phyloP scores from a whole-genome alignment of 1,284 basidiomycete species.

The Sanguinoderma infundibulare region DNA sequence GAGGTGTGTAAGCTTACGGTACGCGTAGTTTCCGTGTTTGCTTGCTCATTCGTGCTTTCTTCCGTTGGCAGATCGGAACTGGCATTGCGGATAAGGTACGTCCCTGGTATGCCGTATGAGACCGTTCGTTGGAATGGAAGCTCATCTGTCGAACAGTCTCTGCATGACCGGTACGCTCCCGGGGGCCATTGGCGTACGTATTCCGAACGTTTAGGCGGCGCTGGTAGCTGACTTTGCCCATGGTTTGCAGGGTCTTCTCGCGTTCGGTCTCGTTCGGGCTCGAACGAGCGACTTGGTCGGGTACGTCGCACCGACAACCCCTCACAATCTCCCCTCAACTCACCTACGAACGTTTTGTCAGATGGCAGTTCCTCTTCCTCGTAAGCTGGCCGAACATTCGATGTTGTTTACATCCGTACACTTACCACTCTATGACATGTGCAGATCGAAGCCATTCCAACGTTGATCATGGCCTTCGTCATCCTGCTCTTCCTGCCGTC shows the following conservation, averaged over 20 bases:
- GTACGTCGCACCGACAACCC: constrained; percentile 34
- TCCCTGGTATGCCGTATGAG: neutral
- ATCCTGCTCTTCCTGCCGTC: constrained; percentile 52
- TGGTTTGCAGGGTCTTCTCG: constrained; percentile 47
- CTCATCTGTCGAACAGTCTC: constrained; percentile 36
- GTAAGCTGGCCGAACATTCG: constrained; percentile 33
- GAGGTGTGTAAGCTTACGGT: constrained; percentile 12
- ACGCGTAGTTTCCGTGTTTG: neutral
- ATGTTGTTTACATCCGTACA: neutral
- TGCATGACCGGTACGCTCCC: constrained; percentile 59
- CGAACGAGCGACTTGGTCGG: constrained; percentile 49
- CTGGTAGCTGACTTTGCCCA: neutral
- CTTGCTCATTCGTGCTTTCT: neutral
- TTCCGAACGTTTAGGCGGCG: neutral
- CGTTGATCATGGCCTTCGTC: constrained; percentile 49
- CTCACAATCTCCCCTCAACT: neutral
- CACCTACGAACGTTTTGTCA: constrained; percentile 18
- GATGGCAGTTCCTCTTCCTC: constrained; percentile 62
- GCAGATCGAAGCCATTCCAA: constrained; percentile 58
- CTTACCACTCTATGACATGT: neutral
- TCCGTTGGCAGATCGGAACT: constrained; percentile 46
- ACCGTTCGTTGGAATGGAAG: neutral
- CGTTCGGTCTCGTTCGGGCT: constrained; percentile 55
- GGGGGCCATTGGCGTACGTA: constrained; percentile 54
- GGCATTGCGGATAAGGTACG: constrained; percentile 54